Evolutionary conservation across 78 protist species (phyloP).

Genomic region (Cavenderia fasciculata): DNA sequence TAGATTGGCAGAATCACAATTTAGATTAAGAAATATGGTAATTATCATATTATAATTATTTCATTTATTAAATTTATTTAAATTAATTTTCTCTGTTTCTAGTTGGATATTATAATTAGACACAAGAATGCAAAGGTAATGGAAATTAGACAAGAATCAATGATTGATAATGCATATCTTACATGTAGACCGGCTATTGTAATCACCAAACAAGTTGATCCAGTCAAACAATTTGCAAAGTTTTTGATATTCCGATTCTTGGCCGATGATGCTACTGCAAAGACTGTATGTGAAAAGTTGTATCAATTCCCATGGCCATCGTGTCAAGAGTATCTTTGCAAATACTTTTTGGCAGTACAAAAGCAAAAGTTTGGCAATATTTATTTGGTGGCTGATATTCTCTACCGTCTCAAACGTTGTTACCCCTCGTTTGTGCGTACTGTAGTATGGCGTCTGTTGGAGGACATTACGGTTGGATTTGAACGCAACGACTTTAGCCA

Average conservation of each 20-base stretch:
- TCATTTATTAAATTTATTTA: background rate
- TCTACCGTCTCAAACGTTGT: slow-evolving; percentile 37
- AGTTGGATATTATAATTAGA: slow-evolving; percentile 71
- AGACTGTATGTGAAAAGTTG: slow-evolving; percentile 47
- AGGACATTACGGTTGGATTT: slow-evolving; percentile 61
- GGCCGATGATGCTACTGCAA: background rate
- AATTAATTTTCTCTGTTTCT: background rate
- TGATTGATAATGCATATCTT: slow-evolving; percentile 71
- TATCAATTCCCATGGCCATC: slow-evolving; percentile 61
- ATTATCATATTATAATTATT: background rate
- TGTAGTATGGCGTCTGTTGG: slow-evolving; percentile 34
- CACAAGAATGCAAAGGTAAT: slow-evolving; percentile 69
- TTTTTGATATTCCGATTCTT: slow-evolving; percentile 33
- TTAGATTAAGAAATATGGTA: slow-evolving; percentile 71
- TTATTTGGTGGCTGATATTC: slow-evolving; percentile 73
- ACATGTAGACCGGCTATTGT: slow-evolving; percentile 17
- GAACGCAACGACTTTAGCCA: slow-evolving; percentile 50
- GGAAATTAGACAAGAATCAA: slow-evolving; percentile 49
- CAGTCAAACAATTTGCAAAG: slow-evolving; percentile 40
- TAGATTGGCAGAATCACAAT: slow-evolving; percentile 73
- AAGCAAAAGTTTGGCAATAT: slow-evolving; percentile 68
- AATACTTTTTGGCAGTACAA: slow-evolving; percentile 53
- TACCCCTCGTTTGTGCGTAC: slow-evolving; percentile 38
- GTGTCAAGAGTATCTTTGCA: slow-evolving; percentile 8
- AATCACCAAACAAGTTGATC: slow-evolving; percentile 15